Conservation (phyloP, 2,329 filamentous ascomycete genomes). For the Fusarium fujikuroi region DNA sequence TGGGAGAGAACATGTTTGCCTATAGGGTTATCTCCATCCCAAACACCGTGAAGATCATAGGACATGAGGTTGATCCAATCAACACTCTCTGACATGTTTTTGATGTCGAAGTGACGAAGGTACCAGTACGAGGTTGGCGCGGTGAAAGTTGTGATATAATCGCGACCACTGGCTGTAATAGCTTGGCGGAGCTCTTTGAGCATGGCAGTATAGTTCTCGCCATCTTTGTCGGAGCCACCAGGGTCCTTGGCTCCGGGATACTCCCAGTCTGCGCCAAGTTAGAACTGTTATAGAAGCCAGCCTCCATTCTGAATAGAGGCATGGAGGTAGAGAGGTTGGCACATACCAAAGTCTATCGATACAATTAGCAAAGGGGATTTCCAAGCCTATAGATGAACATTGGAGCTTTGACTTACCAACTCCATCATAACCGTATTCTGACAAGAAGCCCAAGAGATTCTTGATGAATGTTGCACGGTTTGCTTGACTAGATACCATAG, state of each 20-base stretch:
- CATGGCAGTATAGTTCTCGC: slow-evolving; percentile 15
- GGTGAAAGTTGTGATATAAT: slow-evolving; percentile 34
- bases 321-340: background rate
- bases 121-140: slow-evolving; percentile 47
- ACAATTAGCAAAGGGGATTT: background rate
- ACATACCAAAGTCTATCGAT: background rate
- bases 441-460: slow-evolving; percentile 43
- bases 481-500: slow-evolving; percentile 31
- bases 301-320: too few relatives aligned
- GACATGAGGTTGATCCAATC: slow-evolving; percentile 56
- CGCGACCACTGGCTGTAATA: background rate
- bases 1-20: slow-evolving; percentile 51
- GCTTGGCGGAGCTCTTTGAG: background rate
- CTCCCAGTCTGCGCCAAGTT: slow-evolving; percentile 42
- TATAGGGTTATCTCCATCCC: slow-evolving; percentile 50
- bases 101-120: slow-evolving; percentile 40
- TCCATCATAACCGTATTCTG: slow-evolving; percentile 43
- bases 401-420: slow-evolving; percentile 2
- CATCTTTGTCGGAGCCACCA: slow-evolving; percentile 36
- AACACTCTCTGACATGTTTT: slow-evolving; percentile 25
- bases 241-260: slow-evolving; percentile 41
- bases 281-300: too few relatives aligned
- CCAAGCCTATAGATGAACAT: too few relatives aligned
- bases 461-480: slow-evolving; percentile 51
- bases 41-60: slow-evolving; percentile 57